phyloP scores from a whole-genome alignment of 2,329 filamentous ascomycete genomes.

The Arthrobotrys sphaeroides region DNA sequence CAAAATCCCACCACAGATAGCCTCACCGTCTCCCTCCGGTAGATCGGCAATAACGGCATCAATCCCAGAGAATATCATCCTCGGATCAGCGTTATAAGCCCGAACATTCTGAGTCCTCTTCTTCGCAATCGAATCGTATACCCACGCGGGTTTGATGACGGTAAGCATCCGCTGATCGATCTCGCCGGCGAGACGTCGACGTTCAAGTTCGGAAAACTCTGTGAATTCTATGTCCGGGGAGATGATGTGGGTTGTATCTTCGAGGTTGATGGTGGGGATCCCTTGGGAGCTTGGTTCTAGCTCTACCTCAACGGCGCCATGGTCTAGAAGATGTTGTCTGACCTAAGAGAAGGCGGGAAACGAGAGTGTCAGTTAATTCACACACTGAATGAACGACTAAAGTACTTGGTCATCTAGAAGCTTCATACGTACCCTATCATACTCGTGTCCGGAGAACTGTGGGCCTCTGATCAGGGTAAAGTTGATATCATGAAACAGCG shows the following conservation, averaged over 20 bases:
- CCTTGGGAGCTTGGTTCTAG: slow-evolving; percentile 41
- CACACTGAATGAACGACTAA: neutral
- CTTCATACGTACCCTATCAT: slow-evolving; percentile 35
- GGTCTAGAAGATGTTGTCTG: slow-evolving; percentile 61
- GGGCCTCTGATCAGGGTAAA: slow-evolving; percentile 51
- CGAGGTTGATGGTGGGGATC: slow-evolving; percentile 59
- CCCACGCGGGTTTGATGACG: slow-evolving; percentile 84
- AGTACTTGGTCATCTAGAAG: neutral
- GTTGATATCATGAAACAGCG: slow-evolving; percentile 50
- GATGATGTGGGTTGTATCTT: slow-evolving; percentile 71
- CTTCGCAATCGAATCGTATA: slow-evolving; percentile 74
- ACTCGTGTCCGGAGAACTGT: slow-evolving; percentile 43
- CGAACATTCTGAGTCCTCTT: slow-evolving; percentile 78
- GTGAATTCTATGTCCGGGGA: slow-evolving; percentile 88
- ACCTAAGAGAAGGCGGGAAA: slow-evolving; percentile 57
- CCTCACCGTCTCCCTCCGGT: slow-evolving; percentile 85
- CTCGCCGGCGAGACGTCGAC: slow-evolving; percentile 62
- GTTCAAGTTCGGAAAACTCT: slow-evolving; percentile 78
- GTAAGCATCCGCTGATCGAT: slow-evolving; percentile 70
- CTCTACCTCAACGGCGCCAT: slow-evolving; percentile 59
- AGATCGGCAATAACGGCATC: slow-evolving; percentile 84
- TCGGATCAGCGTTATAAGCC: slow-evolving; percentile 88
- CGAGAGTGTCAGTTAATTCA: neutral
- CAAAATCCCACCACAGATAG: slow-evolving; percentile 86
- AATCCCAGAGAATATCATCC: slow-evolving; percentile 87